Base-by-base conservation (phyloP, 2,329 filamentous ascomycete genomes). In the Verticillium nonalfalfae region DNA sequence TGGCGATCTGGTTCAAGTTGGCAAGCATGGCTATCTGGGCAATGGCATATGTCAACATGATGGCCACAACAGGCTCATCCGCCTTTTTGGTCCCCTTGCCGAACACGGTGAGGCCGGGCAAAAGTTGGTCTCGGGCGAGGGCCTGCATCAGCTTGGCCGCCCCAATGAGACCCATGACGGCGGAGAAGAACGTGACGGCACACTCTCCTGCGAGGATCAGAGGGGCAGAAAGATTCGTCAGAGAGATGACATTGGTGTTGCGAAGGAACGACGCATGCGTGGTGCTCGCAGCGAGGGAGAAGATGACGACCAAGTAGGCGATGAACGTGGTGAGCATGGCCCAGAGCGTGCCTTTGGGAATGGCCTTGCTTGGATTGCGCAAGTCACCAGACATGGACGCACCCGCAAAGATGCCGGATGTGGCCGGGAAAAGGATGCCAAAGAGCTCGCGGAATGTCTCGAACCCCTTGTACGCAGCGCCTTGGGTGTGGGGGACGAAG, bases 381-480 rank as follows among this genome's bases (percentile, higher is more conserved):
- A 96, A 75, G 71, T 96, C 91, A 18, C 92, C 92, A 7, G 91
- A 96, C 92, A 96, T 96, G 67, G 90, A 94, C 7, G 92, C 92
- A 18, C 93, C 93, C 62, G 86, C 82, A 71, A 85, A 84, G 64
- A 85, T 86, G 31, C 83, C 81, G 2, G 77, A 83, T 1, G 81
- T 84, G 26, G 81, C 80, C 40, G 91, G 91, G 68, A 95, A 96
- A 1, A 96, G 76, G 64, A 96, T 92, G 2, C 91, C 93, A 75
- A 96, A 96, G 9, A 96, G 78, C 66, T 91, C 86, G 64, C 93
- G 89, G 66, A 93, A 96, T 14, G 82, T 93, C 64, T 88, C 86
- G 52, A 85, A 77, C 7, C 85, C 87, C 39, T 78, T 78, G 61
- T 87, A 83, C 58, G 87, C 81, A 62, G 83, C 85, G 26, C 86